Conservation (phyloP, 768 basidiomycete species). For the Tricholoma flavovirens region DNA sequence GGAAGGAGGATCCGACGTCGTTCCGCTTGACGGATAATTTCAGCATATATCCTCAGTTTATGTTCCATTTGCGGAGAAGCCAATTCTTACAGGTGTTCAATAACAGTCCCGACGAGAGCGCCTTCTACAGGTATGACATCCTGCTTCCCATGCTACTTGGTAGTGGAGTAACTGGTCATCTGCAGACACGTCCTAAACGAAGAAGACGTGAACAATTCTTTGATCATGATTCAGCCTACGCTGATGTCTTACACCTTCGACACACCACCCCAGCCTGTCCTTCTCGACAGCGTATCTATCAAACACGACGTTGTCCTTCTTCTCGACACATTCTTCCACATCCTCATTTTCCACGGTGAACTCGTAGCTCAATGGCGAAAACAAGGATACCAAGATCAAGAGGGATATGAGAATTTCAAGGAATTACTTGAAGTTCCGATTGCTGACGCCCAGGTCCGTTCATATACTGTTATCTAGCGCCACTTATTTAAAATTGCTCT, state of each 20-base stretch:
- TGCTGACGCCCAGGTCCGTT: slow-evolving; percentile 76
- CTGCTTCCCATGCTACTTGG: slow-evolving; percentile 6
- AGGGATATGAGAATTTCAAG: slow-evolving; percentile 98
- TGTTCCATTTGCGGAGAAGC: slow-evolving; percentile 97
- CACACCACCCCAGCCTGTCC: slow-evolving; percentile 83
- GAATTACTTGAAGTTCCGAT: slow-evolving; percentile 85
- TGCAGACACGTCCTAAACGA: slow-evolving; percentile 88
- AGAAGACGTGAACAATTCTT: slow-evolving; percentile 97
- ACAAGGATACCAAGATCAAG: slow-evolving; percentile 96
- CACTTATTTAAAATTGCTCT: not conserved
- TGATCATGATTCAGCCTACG: slow-evolving; percentile 99
- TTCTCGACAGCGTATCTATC: slow-evolving; percentile 96
- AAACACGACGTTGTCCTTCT: slow-evolving; percentile 95
- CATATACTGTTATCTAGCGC: not conserved
- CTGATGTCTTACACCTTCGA: slow-evolving; percentile 99
- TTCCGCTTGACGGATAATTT: slow-evolving; percentile 95
- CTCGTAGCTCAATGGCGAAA: slow-evolving; percentile 97
- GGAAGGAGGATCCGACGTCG: slow-evolving; percentile 94
- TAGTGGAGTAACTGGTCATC: not conserved
- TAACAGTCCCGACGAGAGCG: slow-evolving; percentile 99
- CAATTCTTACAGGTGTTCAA: slow-evolving; percentile 99
- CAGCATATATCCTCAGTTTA: slow-evolving; percentile 99
- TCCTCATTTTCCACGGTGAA: slow-evolving; percentile 98
- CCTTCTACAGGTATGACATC: slow-evolving; percentile 82
- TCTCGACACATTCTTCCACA: slow-evolving; percentile 99